phyloP scores from a whole-genome alignment of 805 yeast species.

The Debaryomyces castellii region DNA sequence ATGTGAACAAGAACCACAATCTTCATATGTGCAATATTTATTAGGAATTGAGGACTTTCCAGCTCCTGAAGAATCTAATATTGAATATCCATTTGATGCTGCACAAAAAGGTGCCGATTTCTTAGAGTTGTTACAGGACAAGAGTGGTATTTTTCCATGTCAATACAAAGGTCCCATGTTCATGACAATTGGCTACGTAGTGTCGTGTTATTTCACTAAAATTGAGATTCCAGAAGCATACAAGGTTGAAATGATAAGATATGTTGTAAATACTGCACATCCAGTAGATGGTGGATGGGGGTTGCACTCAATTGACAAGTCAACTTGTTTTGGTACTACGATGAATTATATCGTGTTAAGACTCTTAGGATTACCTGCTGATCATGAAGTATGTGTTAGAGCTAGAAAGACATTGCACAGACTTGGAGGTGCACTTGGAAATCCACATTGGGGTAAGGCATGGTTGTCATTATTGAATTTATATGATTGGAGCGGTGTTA shows the following conservation, averaged over 20 bases:
- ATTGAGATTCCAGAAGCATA: slow-evolving; percentile 66
- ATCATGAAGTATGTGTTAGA: slow-evolving; percentile 73
- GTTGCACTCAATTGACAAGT: slow-evolving; percentile 84
- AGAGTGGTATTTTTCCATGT: slow-evolving; percentile 84
- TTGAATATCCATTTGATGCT: slow-evolving; percentile 53
- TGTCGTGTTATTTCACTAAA: slow-evolving; percentile 66
- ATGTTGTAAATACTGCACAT: slow-evolving; percentile 86
- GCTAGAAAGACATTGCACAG: slow-evolving; percentile 70
- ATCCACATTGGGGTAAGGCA: slow-evolving; percentile 97
- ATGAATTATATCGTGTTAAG: slow-evolving; percentile 83
- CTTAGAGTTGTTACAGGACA: slow-evolving; percentile 68
- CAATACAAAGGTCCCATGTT: slow-evolving; percentile 99
- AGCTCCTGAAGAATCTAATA: slow-evolving; percentile 39
- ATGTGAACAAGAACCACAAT: slow-evolving; percentile 45
- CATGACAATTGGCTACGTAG: slow-evolving; percentile 87
- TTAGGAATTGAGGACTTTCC: slow-evolving; percentile 40
- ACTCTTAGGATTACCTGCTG: slow-evolving; percentile 68
- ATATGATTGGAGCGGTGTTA: slow-evolving; percentile 94
- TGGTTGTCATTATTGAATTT: slow-evolving; percentile 81
- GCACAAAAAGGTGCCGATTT: slow-evolving; percentile 75
- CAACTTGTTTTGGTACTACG: slow-evolving; percentile 93
- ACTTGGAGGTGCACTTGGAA: slow-evolving; percentile 86
- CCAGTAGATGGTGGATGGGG: slow-evolving; percentile 99
- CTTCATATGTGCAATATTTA: slow-evolving; percentile 56
- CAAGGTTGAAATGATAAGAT: slow-evolving; percentile 72